Percentiles rank a stretch among this genome's conserved stretches.
Evolutionary conservation across 1,284 basidiomycete genomes (phyloP).

Genomic region (Trichosporon sp.): DNA sequence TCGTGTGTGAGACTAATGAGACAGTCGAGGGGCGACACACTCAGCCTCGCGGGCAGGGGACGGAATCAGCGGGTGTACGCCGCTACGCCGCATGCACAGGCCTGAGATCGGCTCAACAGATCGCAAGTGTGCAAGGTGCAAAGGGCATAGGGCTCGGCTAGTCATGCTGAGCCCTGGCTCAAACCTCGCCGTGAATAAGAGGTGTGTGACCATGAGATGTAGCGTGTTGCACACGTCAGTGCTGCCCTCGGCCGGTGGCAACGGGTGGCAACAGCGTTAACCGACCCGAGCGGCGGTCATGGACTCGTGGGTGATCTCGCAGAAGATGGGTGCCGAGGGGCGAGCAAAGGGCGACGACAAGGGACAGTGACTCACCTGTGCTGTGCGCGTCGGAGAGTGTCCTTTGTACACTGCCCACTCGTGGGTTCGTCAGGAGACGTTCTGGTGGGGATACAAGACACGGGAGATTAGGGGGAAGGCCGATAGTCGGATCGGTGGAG

Average conservation of each 20-base stretch:
- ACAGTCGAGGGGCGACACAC: background rate
- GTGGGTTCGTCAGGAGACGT: background rate
- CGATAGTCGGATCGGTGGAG: background rate
- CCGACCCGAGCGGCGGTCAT: background rate
- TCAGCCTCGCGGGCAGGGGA: background rate
- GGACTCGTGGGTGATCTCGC: background rate
- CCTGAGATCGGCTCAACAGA: background rate
- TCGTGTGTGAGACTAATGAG: background rate
- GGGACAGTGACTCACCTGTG: background rate
- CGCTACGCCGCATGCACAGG: background rate
- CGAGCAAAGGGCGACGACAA: background rate
- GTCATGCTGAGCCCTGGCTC: background rate
- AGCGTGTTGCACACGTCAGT: slow-evolving; percentile 2
- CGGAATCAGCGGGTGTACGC: background rate
- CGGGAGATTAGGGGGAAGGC: background rate
- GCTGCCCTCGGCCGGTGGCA: background rate
- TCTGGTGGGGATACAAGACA: background rate
- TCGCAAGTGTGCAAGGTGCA: background rate
- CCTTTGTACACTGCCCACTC: background rate
- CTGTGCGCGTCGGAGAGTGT: background rate
- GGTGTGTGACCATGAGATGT: background rate
- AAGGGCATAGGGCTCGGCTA: background rate
- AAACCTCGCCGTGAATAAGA: background rate
- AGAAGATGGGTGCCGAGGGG: background rate
- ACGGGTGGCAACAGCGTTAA: background rate